Percentiles rank a stretch among this genome's conserved stretches.
phyloP scores from a whole-genome alignment of 768 basidiomycete genomes.

The Boletus subparvulus region DNA sequence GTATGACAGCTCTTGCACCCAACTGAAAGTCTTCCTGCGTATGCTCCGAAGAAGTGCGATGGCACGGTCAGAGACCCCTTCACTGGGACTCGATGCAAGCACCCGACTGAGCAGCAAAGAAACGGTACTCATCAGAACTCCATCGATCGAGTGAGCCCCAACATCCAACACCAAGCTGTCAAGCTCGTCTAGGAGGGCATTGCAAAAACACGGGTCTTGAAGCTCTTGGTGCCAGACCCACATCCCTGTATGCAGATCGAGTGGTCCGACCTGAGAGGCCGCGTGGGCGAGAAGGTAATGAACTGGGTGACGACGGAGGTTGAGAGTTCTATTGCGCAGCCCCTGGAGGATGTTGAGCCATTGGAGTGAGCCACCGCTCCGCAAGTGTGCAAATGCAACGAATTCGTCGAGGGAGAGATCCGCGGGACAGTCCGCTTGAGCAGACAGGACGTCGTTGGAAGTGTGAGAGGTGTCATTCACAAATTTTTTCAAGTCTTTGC shows the following conservation, averaged over 20 bases:
- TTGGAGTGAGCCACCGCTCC: not conserved
- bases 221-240: not conserved
- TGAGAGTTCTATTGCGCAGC: not conserved
- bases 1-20: not conserved
- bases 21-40: not conserved
- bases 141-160: not conserved
- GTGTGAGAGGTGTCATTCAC: not conserved
- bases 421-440: not conserved
- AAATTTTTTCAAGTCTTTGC: no score
- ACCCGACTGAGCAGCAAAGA: not conserved
- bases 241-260: conserved; percentile 12
- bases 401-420: not conserved
- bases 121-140: not conserved
- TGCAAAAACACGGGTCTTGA: not conserved
- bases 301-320: not conserved
- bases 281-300: not conserved
- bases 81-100: not conserved
- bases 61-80: not conserved
- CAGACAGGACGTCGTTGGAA: not conserved
- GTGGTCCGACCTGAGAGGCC: conserved; percentile 12
- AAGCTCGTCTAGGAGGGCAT: not conserved
- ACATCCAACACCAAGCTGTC: not conserved
- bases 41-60: not conserved
- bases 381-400: not conserved
- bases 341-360: not conserved